Base-by-base conservation (phyloP, 208 protist species). In the Tritrichomonas foetus region DNA sequence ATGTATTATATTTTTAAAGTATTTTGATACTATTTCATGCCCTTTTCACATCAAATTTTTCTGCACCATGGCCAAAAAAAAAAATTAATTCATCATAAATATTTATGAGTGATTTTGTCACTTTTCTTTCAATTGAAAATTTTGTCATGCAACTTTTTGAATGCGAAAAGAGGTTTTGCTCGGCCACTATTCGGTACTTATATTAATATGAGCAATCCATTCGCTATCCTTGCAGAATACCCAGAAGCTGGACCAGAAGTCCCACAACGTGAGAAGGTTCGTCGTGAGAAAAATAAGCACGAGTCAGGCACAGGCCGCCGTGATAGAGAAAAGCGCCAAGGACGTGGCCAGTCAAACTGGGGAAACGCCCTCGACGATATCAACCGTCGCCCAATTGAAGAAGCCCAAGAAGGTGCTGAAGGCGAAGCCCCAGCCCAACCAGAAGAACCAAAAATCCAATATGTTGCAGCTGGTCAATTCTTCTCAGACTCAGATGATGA, bases 161-260 rank as follows among this genome's bases (percentile, higher is more conserved):
- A 64, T 64, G 55, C 20, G 8, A 64, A 64, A 64, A 64, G 20
- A 8, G 55, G 55, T 64, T 64, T 22, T 64, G 20, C 20, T 8
- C 55, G 55, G 55, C 55, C 55, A n/a, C n/a, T n/a, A n/a, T n/a
- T n/a, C n/a, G n/a, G n/a, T n/a, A 82, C 41, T 82, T 82, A 41
- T 75, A 47, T 75, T 5, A 75, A 75, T 20, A 82, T 82, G 74
- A 47, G n/a, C 41, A 82, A 82, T 82, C 33, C 41, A 36, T 82
- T 82, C 74, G 74, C 74, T 20, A 82, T 82, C 74, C 74, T 82
- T 82, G 33, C 74, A 11, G 74, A 82, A 50, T 82, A 82, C 74
- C 69, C n/a, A 44, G 25, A 36, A 9, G 74, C 27, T 25, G 74
- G 41, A n/a, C 41, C 33, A 9, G 74, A 25, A 47, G 74, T 82